Evolutionary conservation across 2,329 filamentous ascomycete genomes (phyloP).

Genomic region (Tolypocladium album): DNA sequence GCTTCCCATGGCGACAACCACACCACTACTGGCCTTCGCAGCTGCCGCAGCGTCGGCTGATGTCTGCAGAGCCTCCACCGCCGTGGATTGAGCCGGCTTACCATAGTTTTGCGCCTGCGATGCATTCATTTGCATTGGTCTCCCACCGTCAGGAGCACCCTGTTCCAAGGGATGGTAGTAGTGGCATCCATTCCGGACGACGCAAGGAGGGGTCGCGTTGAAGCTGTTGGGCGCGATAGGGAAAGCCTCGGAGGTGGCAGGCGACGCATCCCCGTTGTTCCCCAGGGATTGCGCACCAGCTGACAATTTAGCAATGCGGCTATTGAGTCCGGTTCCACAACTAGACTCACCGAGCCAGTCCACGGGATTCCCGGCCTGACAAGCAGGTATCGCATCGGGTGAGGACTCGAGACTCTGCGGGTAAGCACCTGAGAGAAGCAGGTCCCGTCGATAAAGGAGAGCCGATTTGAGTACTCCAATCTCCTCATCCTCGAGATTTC

Average conservation of each 20-base stretch:
- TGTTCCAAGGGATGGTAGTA: conserved; percentile 11
- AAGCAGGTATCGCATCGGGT: conserved; percentile 16
- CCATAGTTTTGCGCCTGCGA: background rate
- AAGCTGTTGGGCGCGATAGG: conserved; percentile 8
- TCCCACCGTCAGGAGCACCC: background rate
- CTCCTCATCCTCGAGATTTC: conserved; percentile 16
- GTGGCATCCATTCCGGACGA: conserved; percentile 11
- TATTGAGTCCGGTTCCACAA: background rate
- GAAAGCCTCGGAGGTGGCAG: conserved; percentile 9
- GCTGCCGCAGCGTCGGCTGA: conserved; percentile 15
- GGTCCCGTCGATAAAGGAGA: conserved; percentile 18
- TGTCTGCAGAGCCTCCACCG: conserved; percentile 14
- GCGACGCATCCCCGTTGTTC: conserved; percentile 17
- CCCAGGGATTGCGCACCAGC: conserved; percentile 17
- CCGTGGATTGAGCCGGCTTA: background rate
- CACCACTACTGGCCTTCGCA: background rate
- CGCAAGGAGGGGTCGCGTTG: conserved; percentile 8
- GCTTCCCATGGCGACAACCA: conserved; percentile 10
- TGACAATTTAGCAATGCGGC: conserved; percentile 9
- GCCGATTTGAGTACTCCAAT: conserved; percentile 19
- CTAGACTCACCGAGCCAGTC: conserved; percentile 25
- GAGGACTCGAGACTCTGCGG: conserved; percentile 6
- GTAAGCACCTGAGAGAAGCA: conserved; percentile 11
- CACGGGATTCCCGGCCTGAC: conserved; percentile 14
- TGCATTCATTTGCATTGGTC: background rate